Evolutionary conservation across 805 yeast genomes (phyloP).

Genomic region (Cyberlindnera subsufficiens): DNA sequence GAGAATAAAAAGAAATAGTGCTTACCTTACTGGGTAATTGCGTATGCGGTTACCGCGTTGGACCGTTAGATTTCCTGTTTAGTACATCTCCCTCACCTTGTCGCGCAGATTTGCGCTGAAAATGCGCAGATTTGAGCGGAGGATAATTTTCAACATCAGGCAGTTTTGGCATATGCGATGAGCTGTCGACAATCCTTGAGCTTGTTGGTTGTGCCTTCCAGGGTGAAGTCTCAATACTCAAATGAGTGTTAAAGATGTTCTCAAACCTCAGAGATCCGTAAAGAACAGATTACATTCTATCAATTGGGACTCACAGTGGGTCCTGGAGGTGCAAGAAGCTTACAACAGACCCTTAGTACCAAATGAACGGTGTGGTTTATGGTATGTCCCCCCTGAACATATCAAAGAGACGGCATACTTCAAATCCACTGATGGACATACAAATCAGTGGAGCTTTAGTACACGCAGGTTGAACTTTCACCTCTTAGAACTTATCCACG

Average conservation of each 20-base stretch:
- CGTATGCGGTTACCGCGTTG: background rate
- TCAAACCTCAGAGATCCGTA: conserved; percentile 30
- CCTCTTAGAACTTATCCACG: conserved; percentile 42
- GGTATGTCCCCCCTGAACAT: conserved; percentile 59
- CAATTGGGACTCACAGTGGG: conserved; percentile 50
- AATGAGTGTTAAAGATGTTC: background rate
- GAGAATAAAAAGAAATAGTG: too few species aligned
- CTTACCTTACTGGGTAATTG: too few species aligned
- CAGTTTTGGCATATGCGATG: too few species aligned
- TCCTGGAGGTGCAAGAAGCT: conserved; percentile 32
- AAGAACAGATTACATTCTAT: conserved; percentile 71
- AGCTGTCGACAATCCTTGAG: too few species aligned
- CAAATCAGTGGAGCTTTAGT: conserved; percentile 74
- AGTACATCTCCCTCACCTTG: too few species aligned
- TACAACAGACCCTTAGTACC: conserved; percentile 46
- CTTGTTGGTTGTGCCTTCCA: too few species aligned
- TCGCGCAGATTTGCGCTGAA: too few species aligned
- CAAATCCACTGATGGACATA: conserved; percentile 91
- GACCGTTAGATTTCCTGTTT: too few species aligned
- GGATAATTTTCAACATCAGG: too few species aligned
- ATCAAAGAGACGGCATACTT: conserved; percentile 56
- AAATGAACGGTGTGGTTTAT: conserved; percentile 81
- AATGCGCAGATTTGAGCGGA: too few species aligned
- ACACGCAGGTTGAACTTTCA: conserved; percentile 71
- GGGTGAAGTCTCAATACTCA: too few species aligned